phyloP scores from a whole-genome alignment of 768 basidiomycete genomes.

The Auricularia cornea region DNA sequence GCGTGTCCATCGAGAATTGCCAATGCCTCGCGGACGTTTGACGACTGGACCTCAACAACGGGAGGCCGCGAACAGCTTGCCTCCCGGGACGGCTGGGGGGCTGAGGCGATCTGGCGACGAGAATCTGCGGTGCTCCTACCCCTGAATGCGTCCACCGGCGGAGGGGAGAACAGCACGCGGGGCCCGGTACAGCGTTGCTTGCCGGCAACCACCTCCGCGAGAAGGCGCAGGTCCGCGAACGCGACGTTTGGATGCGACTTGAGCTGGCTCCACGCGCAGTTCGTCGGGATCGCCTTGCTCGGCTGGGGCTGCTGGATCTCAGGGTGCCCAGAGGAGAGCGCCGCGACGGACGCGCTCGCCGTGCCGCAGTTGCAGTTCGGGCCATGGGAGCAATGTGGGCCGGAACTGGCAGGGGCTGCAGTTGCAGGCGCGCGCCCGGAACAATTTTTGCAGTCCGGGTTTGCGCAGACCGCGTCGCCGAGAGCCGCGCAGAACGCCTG shows the following conservation, averaged over 20 bases:
- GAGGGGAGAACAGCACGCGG: constrained; percentile 49
- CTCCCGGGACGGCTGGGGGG: background rate
- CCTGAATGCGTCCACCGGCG: constrained; percentile 24
- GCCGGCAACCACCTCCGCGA: constrained; percentile 85
- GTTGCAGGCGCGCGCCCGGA: background rate
- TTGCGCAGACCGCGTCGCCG: constrained; percentile 47
- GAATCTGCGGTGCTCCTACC: background rate
- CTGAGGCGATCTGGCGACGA: background rate
- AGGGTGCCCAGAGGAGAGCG: background rate
- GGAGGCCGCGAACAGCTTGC: background rate
- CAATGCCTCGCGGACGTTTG: constrained; percentile 52
- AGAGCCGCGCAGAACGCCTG: constrained; percentile 82
- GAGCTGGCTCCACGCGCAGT: constrained; percentile 75
- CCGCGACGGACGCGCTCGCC: background rate
- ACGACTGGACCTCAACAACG: background rate
- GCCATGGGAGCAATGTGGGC: constrained; percentile 17
- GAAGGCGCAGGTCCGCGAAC: constrained; percentile 72
- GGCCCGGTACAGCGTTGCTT: constrained; percentile 72
- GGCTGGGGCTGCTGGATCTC: constrained; percentile 17
- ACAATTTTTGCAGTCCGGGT: constrained; percentile 9
- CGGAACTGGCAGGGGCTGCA: background rate
- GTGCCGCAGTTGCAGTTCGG: constrained; percentile 16
- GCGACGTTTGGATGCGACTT: constrained; percentile 85
- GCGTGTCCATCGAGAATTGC: constrained; percentile 51
- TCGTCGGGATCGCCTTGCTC: constrained; percentile 24